phyloP scores from a whole-genome alignment of 257 asterid species.

The Cynanchum wilfordii region DNA sequence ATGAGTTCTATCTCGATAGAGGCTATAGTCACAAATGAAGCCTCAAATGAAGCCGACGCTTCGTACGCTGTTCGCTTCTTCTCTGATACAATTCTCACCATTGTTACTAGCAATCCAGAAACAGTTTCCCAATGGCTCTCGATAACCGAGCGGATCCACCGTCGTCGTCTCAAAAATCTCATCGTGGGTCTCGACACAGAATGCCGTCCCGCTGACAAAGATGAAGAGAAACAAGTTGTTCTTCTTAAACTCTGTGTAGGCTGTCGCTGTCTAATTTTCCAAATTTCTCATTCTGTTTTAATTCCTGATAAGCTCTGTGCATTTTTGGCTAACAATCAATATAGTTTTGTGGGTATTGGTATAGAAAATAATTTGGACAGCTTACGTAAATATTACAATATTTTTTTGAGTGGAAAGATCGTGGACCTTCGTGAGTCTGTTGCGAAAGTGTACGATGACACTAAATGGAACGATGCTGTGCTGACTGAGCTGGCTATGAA shows the following conservation, averaged over 20 bases:
- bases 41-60: too few species aligned
- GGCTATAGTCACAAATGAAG: too few species aligned
- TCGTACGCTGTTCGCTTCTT: slow-evolving; percentile 16
- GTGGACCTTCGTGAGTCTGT: slow-evolving; percentile 27
- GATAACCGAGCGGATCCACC: slow-evolving; percentile 13
- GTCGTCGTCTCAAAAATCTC: slow-evolving; percentile 13
- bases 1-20: too few species aligned
- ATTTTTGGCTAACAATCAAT: slow-evolving; percentile 11
- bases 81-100: neutral
- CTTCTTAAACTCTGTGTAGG: slow-evolving; percentile 40
- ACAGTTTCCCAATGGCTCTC: slow-evolving; percentile 15
- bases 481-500: slow-evolving; percentile 21
- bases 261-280: slow-evolving; percentile 34
- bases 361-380: slow-evolving; percentile 9
- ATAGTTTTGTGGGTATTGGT: slow-evolving; percentile 13
- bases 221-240: slow-evolving; percentile 20
- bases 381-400: slow-evolving; percentile 19
- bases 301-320: slow-evolving; percentile 1
- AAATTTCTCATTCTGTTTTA: slow-evolving; percentile 13
- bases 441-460: neutral
- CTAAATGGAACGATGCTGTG: slow-evolving; percentile 19
- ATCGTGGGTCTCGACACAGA: slow-evolving; percentile 34
- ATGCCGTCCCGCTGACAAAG: slow-evolving; percentile 28
- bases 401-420: slow-evolving; percentile 8
- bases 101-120: neutral